A percentile compares a stretch with the other conserved stretches of the same genome.
phyloP scores from a whole-genome alignment of 208 protist genomes.

The Trypanosoma mega region DNA sequence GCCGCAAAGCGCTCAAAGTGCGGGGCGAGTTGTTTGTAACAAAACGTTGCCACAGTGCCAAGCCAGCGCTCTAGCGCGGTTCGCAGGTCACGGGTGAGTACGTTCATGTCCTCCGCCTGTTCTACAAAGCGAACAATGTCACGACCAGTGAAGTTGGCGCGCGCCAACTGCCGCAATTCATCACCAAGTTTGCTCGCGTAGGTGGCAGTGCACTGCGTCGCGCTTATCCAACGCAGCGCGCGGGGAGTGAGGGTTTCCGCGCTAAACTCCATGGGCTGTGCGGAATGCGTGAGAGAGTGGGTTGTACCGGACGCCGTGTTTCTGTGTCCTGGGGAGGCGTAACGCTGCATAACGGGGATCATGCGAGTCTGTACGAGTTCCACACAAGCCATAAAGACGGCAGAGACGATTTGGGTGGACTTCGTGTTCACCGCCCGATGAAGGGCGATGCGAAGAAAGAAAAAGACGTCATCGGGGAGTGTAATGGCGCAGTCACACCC shows the following conservation, averaged over 20 bases:
- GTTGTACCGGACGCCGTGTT: no score
- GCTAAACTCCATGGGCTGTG: no score
- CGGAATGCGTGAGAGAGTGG: no score
- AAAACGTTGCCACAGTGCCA: conserved; percentile 9
- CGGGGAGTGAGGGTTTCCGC: conserved; percentile 31
- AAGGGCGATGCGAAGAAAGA: conserved; percentile 76
- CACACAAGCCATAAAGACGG: conserved; percentile 60
- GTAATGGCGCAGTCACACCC: conserved; percentile 46
- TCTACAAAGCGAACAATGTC: conserved; percentile 68
- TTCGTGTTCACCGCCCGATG: conserved; percentile 81
- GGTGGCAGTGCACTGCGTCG: conserved; percentile 38
- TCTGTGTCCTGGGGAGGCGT: conserved; percentile 22
- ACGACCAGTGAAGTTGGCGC: conserved; percentile 23
- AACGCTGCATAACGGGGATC: conserved; percentile 44
- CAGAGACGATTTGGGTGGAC: conserved; percentile 79
- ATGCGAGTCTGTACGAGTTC: conserved; percentile 59
- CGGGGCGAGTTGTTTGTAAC: conserved; percentile 22
- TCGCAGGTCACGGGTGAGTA: conserved; percentile 16
- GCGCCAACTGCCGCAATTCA: conserved; percentile 57
- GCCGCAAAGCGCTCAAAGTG: conserved; percentile 56
- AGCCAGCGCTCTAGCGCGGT: conserved; percentile 8
- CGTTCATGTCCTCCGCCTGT: conserved; percentile 58
- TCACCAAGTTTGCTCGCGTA: conserved; percentile 55
- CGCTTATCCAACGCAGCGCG: conserved; percentile 55
- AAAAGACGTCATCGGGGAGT: conserved; percentile 82